Percentiles rank a stretch among this genome's conserved stretches.
These are phyloP conservation scores for Mycena galopus DNA, from an alignment of 768 basidiomycete species.

Conservation along the genomic window DNA sequence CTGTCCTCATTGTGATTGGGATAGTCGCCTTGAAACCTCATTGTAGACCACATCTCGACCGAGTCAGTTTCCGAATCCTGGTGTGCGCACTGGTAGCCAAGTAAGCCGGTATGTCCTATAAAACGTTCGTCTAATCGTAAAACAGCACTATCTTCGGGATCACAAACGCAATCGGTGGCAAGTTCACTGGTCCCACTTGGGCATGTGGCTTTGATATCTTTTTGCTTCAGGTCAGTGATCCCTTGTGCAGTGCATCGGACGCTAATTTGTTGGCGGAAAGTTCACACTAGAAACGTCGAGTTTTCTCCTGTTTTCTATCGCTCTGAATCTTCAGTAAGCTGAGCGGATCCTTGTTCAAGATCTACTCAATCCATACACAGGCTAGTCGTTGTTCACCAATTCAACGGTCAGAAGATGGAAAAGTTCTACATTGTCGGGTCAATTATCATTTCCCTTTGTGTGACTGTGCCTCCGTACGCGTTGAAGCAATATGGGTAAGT, in stretches of 20 bases:
- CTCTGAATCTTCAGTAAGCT: conserved; percentile 41
- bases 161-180: conserved; percentile 36
- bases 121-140: not conserved
- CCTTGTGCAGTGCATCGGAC: not conserved
- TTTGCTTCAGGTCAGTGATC: conserved; percentile 25
- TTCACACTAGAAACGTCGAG: conserved; percentile 39
- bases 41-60: conserved; percentile 32
- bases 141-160: conserved; percentile 39
- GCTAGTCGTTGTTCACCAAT: conserved; percentile 37
- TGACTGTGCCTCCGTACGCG: conserved; percentile 40
- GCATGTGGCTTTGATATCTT: conserved; percentile 39
- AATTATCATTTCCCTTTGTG: conserved; percentile 19
- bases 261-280: conserved; percentile 17
- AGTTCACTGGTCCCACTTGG: conserved; percentile 28
- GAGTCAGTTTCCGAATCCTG: conserved; percentile 40
- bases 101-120: not conserved
- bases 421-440: conserved; percentile 37
- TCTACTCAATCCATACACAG: conserved; percentile 15
- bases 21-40: conserved; percentile 25
- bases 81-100: conserved; percentile 35
- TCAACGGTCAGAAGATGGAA: conserved; percentile 37
- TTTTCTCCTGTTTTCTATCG: conserved; percentile 39
- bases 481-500: conserved; percentile 39
- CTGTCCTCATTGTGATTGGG: conserved; percentile 34
- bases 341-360: not conserved